Percentiles rank a stretch among this genome's conserved stretches.
Conservation (phyloP, 1,139 yeast species). For the Blastobotrys illinoisensis region DNA sequence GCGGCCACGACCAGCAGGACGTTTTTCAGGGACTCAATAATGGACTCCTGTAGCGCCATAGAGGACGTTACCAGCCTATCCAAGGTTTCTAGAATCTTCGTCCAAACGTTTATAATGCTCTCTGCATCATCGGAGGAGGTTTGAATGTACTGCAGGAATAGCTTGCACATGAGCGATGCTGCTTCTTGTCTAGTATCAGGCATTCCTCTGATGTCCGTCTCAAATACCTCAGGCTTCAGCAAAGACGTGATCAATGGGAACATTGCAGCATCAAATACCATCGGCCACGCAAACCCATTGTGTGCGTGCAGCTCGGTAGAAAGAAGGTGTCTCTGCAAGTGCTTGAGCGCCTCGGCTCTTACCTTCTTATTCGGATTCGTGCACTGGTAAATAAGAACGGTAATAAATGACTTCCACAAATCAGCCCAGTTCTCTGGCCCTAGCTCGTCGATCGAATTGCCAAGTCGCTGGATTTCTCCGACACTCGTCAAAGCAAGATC, state of each 20-base stretch:
- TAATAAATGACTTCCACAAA: slow-evolving; percentile 23
- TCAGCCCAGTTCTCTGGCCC: slow-evolving; percentile 15
- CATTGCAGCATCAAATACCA: slow-evolving; percentile 62
- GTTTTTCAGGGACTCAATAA: slow-evolving; percentile 60
- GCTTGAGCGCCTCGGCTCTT: slow-evolving; percentile 52
- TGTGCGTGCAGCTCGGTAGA: slow-evolving; percentile 39
- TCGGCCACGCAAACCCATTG: slow-evolving; percentile 33
- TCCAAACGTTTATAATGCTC: slow-evolving; percentile 36
- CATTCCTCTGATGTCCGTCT: slow-evolving; percentile 61
- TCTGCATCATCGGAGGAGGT: slow-evolving; percentile 29
- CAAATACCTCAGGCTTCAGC: slow-evolving; percentile 60
- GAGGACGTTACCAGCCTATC: slow-evolving; percentile 42
- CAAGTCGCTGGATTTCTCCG: slow-evolving; percentile 5
- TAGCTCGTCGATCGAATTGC: slow-evolving; percentile 2
- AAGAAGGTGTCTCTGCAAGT: slow-evolving; percentile 44
- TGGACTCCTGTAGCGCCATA: slow-evolving; percentile 46
- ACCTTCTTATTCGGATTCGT: slow-evolving; percentile 81
- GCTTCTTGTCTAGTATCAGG: slow-evolving; percentile 60
- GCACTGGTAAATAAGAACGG: slow-evolving; percentile 84
- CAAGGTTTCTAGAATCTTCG: slow-evolving; percentile 43
- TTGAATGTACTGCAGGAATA: slow-evolving; percentile 53
- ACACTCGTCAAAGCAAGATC: slow-evolving; percentile 37
- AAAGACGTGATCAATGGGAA: slow-evolving; percentile 68
- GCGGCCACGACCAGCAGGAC: slow-evolving; percentile 43
- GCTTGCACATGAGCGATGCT: slow-evolving; percentile 62